Base-by-base conservation (phyloP, 2,329 filamentous ascomycete species). In the Escovopsis sp. region DNA sequence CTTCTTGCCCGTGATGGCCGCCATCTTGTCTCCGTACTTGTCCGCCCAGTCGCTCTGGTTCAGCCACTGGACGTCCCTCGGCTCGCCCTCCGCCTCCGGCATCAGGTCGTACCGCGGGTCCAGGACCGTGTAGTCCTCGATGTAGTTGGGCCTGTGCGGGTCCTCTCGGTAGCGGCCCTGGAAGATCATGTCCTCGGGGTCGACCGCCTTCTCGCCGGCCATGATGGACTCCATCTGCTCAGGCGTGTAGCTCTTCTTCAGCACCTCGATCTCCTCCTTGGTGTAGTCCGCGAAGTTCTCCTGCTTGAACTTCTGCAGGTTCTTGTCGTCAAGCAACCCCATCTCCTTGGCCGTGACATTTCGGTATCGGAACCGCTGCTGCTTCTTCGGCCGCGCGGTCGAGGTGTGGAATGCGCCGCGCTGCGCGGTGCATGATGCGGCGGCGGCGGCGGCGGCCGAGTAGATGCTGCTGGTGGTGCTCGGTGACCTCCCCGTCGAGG, bases 151-250 rank as follows among this genome's bases (percentile, higher is more conserved):
- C 41, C 70, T 68, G 68, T 84, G 83, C 8, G 78, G 72, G 57
- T 94, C 87, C 42, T 67, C 71, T 46, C 86, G 79, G 51, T 84
- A 61, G 35, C 76, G 71, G 49, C 80, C 84, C 63, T 91, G 82
- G 30, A 76, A 68, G 35, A 80, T 70, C 56, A 95, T 58, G 60
- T 96, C 85, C 49, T 77, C 68, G 9, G 80, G 66, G 55, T 82
- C 72, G 57, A 95, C 79, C 50, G 82, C 76, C 46, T 72, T 66
- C 63, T 95, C 88, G 52, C 81, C 87, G 38, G 83, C 82, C 62
- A 83, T 71, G 57, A 96, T 77, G 43, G 87, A 85, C 43, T 76
- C 77, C 51, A 93, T 70, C 65, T 96, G 89, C 57, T 81, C 76
- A 13, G 79, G 71, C 0, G 85, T 84, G 67, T 94, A 96, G 51